A percentile compares a stretch with the other conserved stretches of the same genome.
These are phyloP conservation scores for Agaricus subrufescens DNA, from an alignment of 768 basidiomycete genomes.

Conservation along the genomic window DNA sequence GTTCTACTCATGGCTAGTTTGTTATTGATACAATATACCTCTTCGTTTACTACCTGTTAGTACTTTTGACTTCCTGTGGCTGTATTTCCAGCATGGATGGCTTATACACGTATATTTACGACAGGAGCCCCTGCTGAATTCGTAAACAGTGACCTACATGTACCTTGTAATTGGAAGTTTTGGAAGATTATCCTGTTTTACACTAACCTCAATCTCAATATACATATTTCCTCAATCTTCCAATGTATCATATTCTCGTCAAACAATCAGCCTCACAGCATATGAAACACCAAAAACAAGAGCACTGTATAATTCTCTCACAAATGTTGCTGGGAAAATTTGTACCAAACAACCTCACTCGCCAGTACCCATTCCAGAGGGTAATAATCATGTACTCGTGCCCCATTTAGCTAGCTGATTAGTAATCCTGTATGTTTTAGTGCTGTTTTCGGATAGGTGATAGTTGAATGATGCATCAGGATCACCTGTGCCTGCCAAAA, in stretches of 20 bases:
- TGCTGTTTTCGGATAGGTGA: constrained; percentile 17
- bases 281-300: constrained; percentile 90
- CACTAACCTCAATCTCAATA: neutral
- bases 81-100: no score
- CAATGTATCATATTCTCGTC: constrained; percentile 83
- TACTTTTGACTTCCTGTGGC: no score
- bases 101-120: no score
- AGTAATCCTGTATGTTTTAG: constrained; percentile 48
- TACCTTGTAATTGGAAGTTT: no score
- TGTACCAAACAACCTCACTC: constrained; percentile 64
- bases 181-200: neutral
- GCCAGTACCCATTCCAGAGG: constrained; percentile 75
- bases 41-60: no score
- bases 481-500: no score
- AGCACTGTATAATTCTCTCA: constrained; percentile 72
- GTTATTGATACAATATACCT: no score
- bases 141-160: no score
- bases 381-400: constrained; percentile 58
- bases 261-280: constrained; percentile 81
- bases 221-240: neutral
- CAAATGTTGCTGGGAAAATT: constrained; percentile 84
- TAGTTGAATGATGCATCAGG: no score
- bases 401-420: neutral
- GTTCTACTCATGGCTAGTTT: no score
- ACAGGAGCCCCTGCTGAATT: no score